phyloP scores from a whole-genome alignment of 805 yeast genomes.

The Kregervanrija pseudodelftensis region DNA sequence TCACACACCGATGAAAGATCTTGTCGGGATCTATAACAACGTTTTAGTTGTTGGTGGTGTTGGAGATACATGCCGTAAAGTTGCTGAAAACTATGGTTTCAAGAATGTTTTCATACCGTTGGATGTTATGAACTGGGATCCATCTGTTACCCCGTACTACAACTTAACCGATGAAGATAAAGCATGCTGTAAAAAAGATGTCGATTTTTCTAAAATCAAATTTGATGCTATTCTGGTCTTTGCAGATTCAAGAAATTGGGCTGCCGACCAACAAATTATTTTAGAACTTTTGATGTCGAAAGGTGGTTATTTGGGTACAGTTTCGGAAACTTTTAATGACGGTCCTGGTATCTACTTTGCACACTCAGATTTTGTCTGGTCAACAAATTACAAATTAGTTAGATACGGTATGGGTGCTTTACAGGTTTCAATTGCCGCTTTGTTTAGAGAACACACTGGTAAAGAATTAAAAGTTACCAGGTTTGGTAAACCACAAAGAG shows the following conservation, averaged over 20 bases:
- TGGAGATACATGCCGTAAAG: constrained; percentile 75
- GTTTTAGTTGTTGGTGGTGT: constrained; percentile 88
- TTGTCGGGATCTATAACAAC: constrained; percentile 58
- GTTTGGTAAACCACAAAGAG: constrained; percentile 86
- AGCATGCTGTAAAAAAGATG: constrained; percentile 41
- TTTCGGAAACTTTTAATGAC: constrained; percentile 59
- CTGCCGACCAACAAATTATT: constrained; percentile 86
- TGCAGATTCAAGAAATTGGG: constrained; percentile 92
- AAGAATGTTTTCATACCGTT: constrained; percentile 73
- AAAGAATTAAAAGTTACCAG: constrained; percentile 70
- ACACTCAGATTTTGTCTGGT: constrained; percentile 91
- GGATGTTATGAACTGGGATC: constrained; percentile 81
- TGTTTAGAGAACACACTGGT: constrained; percentile 81
- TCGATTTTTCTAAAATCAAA: constrained; percentile 57
- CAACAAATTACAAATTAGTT: constrained; percentile 73
- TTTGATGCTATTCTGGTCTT: constrained; percentile 83
- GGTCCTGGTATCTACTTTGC: constrained; percentile 84
- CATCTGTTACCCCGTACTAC: constrained; percentile 80
- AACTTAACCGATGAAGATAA: constrained; percentile 67
- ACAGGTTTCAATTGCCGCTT: constrained; percentile 80
- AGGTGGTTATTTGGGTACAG: constrained; percentile 80
- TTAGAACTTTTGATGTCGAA: constrained; percentile 71
- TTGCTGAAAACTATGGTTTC: constrained; percentile 81
- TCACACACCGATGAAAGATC: constrained; percentile 88
- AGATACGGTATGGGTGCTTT: constrained; percentile 95